Percentiles rank a stretch among this genome's conserved stretches.
phyloP scores from a whole-genome alignment of 306 rosid genomes.

The Quercus glauca region DNA sequence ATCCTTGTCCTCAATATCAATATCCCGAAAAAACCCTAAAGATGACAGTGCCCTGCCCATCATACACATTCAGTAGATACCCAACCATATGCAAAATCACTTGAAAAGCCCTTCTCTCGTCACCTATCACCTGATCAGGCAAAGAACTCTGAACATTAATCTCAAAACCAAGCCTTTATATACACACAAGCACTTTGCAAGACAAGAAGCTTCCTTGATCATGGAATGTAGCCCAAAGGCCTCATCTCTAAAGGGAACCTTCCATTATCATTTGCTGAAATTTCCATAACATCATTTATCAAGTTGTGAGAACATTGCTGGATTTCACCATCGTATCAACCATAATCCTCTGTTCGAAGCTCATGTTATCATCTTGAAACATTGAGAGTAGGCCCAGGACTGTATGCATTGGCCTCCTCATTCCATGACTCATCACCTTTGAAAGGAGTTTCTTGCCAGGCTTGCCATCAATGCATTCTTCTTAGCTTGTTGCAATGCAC shows the following conservation, averaged over 20 bases:
- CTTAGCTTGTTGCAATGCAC: constrained; percentile 84
- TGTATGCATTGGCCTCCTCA: constrained; percentile 99
- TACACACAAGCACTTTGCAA: constrained; percentile 83
- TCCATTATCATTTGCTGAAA: constrained; percentile 68
- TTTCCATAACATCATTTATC: constrained; percentile 93
- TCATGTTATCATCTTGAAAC: constrained; percentile 69
- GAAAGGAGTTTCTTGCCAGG: constrained; percentile 86
- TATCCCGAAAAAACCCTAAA: constrained; percentile 63
- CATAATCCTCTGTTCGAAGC: constrained; percentile 63
- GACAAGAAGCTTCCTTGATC: constrained; percentile 94
- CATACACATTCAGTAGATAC: constrained; percentile 60
- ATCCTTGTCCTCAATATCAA: constrained; percentile 79
- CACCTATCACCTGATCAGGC: constrained; percentile 86
- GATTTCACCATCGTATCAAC: constrained; percentile 87
- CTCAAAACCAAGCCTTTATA: constrained; percentile 63
- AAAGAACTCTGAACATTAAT: constrained; percentile 77
- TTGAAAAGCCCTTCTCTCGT: constrained; percentile 94
- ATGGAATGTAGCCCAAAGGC: constrained; percentile 68
- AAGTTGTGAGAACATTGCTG: constrained; percentile 81
- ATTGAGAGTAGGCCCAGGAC: constrained; percentile 86
- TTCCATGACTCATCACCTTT: constrained; percentile 96
- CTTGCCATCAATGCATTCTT: constrained; percentile 98
- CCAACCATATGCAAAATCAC: constrained; percentile 98
- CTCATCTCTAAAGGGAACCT: constrained; percentile 72
- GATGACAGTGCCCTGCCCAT: constrained; percentile 48